Percentiles rank a stretch among this genome's conserved stretches.
These are phyloP conservation scores for Oxyria digyna DNA, from an alignment of 148 eudicot species.

Conservation along the genomic window DNA sequence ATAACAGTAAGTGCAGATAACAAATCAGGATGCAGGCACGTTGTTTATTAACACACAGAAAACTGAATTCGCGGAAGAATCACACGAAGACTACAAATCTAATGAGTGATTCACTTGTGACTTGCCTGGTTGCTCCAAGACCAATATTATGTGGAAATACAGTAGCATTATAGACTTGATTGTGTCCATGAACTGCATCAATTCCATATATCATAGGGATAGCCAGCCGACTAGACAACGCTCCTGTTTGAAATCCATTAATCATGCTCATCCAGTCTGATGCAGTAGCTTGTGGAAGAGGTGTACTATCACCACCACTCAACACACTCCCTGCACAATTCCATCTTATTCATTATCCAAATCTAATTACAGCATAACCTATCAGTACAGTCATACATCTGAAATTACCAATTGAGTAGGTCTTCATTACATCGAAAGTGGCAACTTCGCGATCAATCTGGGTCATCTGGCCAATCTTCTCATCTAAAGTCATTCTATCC, in stretches of 20 bases:
- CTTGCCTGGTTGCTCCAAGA: conserved; percentile 11
- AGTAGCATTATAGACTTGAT: conserved; percentile 7
- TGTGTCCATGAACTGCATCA: conserved; percentile 11
- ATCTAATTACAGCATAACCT: not conserved
- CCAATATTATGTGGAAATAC: conserved; percentile 9
- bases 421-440: conserved; percentile 4
- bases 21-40: not conserved
- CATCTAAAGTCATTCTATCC: conserved; percentile 8
- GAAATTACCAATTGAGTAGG: conserved; percentile 7
- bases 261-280: conserved; percentile 8
- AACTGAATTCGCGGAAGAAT: not conserved
- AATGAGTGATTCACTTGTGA: not conserved
- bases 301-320: conserved; percentile 11
- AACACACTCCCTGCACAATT: conserved; percentile 8
- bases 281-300: conserved; percentile 9
- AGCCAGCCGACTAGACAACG: conserved; percentile 4
- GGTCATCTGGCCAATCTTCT: conserved; percentile 10
- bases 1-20: too few species aligned
- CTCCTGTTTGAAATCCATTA: conserved; percentile 5
- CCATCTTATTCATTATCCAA: not conserved
- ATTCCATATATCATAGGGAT: conserved; percentile 11
- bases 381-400: not conserved
- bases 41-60: not conserved
- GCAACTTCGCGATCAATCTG: conserved; percentile 8
- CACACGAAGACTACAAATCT: not conserved